Evolutionary conservation across 2,329 filamentous ascomycete species (phyloP), one percentile per base, ranked within the genome.

Genomic region (Sporothrix euskadiensis): DNA sequence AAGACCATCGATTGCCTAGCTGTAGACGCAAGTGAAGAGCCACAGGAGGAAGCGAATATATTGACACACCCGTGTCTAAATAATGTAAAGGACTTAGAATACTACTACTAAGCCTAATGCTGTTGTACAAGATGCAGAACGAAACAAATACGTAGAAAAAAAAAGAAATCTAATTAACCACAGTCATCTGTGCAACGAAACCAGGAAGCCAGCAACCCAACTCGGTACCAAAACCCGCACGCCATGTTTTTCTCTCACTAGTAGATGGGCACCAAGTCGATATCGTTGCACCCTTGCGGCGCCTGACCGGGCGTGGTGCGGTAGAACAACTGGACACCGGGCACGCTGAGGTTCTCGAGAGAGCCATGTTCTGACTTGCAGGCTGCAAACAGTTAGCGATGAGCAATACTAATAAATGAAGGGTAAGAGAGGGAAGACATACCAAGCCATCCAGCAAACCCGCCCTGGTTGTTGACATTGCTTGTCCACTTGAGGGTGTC

Each of bases 361-460:
- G 66, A 39, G 49, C 32, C 49, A 26, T 69, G 66, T 4, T 69
- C 30, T 12, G 66, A 69, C 10, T 22, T 39, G 32, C 66, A 69
- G 47, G 66, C 66, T 69, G 32, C 1, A 6, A 12, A 14, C 16
- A 12, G 61, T 66, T 19, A 66, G 52, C 22, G 6, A 22, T 8
- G n/a, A 56, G 52, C 6, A 12, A 26, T 26, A 12, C 10, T 5
- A 56, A 30, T 5, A 56, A 30, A 63, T n/a, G 10, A 14, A 63
- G 30, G 59, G 35, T 35, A 19, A 44, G 35, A 10, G 35, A 26
- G 5, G 32, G 10, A 65, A 22, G 19, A 73, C 71, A 1, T 39
- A 74, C 73, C 74, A 26, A 74, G 19, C 74, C 74, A 75, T 16
- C 73, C 73, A 39, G 26, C 39, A 49, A 75, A 75, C 26, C 35